Evolutionary conservation across 345 rosid species (phyloP), one percentile per base, ranked within the genome.

Genomic region (Passiflora organensis): DNA sequence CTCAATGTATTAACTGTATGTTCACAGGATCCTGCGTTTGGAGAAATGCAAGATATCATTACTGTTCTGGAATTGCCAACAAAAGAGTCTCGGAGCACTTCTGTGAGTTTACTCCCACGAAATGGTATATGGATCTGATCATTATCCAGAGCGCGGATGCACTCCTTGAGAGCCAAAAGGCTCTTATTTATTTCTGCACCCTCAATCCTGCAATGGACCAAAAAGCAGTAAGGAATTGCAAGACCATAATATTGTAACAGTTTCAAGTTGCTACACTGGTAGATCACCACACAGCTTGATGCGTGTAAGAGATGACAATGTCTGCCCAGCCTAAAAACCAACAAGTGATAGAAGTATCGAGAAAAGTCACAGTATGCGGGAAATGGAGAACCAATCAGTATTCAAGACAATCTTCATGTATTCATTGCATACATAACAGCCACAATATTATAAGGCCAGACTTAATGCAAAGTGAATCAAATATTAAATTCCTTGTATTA

Each of bases 61-160:
- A 91, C 95, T 21, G 98, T 91, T 77, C 81, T 87, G 46, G 95
- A 91, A 75, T 87, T 87, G 56, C 97, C 97, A 71, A 85, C 95
- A 60, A 91, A 91, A 48, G 96, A 91, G 69, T 91, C 98, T 14
- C 96, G 91, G 19, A 91, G 96, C 28, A 91, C 98, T 80, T 91
- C 95, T 5, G 98, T 91, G 59, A 91, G 95, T 73, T 91, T 91
- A 69, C 98, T 87, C 51, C 97, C 97, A 15, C 95, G 83, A 67
- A 90, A 90, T 52, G 97, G 97, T 68, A 87, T 90, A 66, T 90
- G 97, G 70, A 87, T 72, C 82, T 90, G 97, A 64, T 90, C 97
- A 72, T 84, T 90, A 77, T 90, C 97, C 47, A 91, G 67, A 48
- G 98, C 95, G 64, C 98, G 96, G 60, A 91, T 91, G 73, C 96